A percentile compares a stretch with the other conserved stretches of the same genome.
Evolutionary conservation across 176 grass and related monocot species (phyloP).

Genomic region (Panicum miliaceum): DNA sequence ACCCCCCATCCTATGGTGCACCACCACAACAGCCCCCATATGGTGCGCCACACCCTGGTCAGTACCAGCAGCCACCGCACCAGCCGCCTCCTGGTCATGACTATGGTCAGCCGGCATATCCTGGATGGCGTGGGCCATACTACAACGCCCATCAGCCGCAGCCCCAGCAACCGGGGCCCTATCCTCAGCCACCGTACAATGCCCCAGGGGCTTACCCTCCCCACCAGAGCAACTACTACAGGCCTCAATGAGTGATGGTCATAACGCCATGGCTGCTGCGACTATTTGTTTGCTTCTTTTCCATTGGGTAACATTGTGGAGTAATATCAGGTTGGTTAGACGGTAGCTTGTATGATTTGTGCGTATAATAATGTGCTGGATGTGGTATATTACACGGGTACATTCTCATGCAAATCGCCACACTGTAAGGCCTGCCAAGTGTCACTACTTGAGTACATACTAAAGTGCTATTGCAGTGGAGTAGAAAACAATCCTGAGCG

Average conservation of each 20-base stretch:
- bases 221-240: constrained; percentile 76
- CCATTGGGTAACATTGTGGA: constrained; percentile 37
- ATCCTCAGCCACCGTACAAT: constrained; percentile 72
- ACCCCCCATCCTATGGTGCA: constrained; percentile 43
- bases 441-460: neutral
- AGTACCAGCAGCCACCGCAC: constrained; percentile 54
- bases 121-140: constrained; percentile 88
- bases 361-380: constrained; percentile 52
- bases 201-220: constrained; percentile 58
- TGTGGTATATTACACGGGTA: neutral
- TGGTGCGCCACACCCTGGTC: constrained; percentile 47
- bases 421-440: neutral
- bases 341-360: constrained; percentile 46
- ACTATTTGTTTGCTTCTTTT: constrained; percentile 33
- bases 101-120: constrained; percentile 89
- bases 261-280: neutral
- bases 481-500: neutral
- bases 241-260: constrained; percentile 58
- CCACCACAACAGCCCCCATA: constrained; percentile 58
- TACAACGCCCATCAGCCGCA: constrained; percentile 70
- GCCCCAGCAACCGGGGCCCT: constrained; percentile 63
- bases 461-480: neutral
- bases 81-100: constrained; percentile 59
- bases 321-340: constrained; percentile 41
- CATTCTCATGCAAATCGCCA: neutral